Conservation (phyloP, 2,329 filamentous ascomycete species). For the Fusarium drepaniforme region DNA sequence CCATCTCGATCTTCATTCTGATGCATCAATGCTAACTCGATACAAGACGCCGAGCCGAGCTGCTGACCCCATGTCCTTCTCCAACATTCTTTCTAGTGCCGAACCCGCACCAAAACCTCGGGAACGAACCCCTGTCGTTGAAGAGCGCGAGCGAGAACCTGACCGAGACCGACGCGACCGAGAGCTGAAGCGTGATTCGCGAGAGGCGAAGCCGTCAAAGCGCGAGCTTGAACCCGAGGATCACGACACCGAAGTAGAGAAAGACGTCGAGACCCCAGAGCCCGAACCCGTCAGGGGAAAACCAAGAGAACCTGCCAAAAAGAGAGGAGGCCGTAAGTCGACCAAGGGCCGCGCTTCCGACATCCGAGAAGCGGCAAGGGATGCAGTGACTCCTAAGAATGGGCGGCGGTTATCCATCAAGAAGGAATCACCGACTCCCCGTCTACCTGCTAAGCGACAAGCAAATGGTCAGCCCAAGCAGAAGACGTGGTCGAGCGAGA, state of each 20-base stretch:
- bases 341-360: constrained; percentile 65
- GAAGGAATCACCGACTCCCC: constrained; percentile 60
- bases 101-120: constrained; percentile 72
- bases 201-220: constrained; percentile 46
- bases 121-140: constrained; percentile 56
- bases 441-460: constrained; percentile 68
- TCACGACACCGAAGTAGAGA: constrained; percentile 50
- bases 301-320: constrained; percentile 48
- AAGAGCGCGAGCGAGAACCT: constrained; percentile 40
- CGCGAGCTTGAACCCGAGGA: constrained; percentile 44
- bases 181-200: constrained; percentile 34
- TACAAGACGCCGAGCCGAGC: constrained; percentile 77
- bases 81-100: constrained; percentile 88
- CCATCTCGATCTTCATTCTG: constrained; percentile 22
- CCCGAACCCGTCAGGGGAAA: constrained; percentile 45
- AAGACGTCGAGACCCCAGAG: constrained; percentile 50
- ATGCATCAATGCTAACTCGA: constrained; percentile 27
- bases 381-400: constrained; percentile 61
- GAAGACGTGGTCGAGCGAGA: constrained; percentile 70
- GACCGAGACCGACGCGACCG: constrained; percentile 32
- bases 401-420: constrained; percentile 65
- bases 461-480: constrained; percentile 74
- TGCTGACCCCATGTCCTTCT: constrained; percentile 94
- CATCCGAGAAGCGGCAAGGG: constrained; percentile 63
- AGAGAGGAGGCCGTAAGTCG: constrained; percentile 49